Evolutionary conservation across 2,329 filamentous ascomycete species (phyloP), one percentile per base, ranked within the genome.

Genomic region (Karstenula rhodostoma): DNA sequence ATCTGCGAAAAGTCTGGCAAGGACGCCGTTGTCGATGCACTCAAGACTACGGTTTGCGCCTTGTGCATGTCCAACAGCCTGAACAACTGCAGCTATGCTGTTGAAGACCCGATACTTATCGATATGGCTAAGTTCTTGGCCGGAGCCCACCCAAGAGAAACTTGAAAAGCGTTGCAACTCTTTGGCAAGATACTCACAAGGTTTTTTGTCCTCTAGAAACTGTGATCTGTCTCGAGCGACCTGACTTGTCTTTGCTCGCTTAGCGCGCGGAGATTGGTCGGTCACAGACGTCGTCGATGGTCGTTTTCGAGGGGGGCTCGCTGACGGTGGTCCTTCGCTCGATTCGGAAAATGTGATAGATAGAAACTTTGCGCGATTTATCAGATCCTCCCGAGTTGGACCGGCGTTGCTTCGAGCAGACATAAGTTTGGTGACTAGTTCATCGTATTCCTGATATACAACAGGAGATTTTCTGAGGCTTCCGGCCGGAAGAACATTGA

Each of bases 101-200:
- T 46, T 23, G 23, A 52, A 47, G 17, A 57, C 25, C 4, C 25
- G 17, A 22, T 27, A 33, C 15, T 17, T 17, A 37, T 54, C 40
- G 15, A 58, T 33, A 33, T 19, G n/a, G 25, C 43, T 53, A 33
- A 12, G 51, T 37, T 10, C 3, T 37, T n/a, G 12, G 22, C 2
- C 22, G 6, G 29, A 4, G 3, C 10, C 12, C 19, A 5, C 5
- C 42, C 13, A 27, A 35, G 37, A 33, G 40, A 22, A 15, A 6
- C 17, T 27, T 5, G 32, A 33, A 33, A 22, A 55, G 43, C 12
- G 42, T 15, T 47, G 32, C 35, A 9, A 57, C 33, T 27, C 10
- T 37, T 19, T 57, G 12, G 2, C n/a, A 32, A 63, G 53, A 54
- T 65, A 59, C 13, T 47, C 23, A 23, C 63, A 63, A 7, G 48